phyloP scores from a whole-genome alignment of 176 grass and related monocot species.

The Olyra latifolia region DNA sequence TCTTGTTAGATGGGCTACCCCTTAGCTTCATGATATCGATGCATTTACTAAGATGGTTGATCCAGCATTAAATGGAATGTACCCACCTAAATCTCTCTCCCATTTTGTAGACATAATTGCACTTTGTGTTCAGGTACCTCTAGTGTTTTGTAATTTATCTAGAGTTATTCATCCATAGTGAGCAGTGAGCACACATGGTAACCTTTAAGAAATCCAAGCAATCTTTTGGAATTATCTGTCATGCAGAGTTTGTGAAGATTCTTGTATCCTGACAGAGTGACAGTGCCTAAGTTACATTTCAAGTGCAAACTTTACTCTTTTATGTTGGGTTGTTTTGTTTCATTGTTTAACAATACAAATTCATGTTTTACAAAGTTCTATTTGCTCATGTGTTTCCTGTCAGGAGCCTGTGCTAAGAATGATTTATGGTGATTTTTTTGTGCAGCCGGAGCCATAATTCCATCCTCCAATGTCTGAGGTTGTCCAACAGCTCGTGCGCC shows the following conservation, averaged over 20 bases:
- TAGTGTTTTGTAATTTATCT: no score
- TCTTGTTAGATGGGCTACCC: slow-evolving; percentile 93
- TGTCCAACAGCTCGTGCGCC: slow-evolving; percentile 84
- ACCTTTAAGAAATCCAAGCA: not conserved
- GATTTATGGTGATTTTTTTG: slow-evolving; percentile 13
- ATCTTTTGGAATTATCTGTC: not conserved
- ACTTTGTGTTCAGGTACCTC: no score
- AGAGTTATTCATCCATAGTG: no score
- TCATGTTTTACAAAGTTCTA: not conserved
- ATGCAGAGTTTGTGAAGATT: not conserved
- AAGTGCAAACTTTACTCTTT: not conserved
- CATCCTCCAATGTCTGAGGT: slow-evolving; percentile 96
- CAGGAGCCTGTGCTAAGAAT: slow-evolving; percentile 10
- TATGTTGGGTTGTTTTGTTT: not conserved
- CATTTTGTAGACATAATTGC: no score
- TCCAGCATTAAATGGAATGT: slow-evolving; percentile 94
- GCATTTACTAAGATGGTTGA: slow-evolving; percentile 97
- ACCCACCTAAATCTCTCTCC: slow-evolving; percentile 95
- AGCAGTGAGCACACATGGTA: no score
- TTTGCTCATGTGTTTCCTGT: not conserved
- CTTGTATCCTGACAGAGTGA: not conserved
- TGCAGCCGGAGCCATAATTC: slow-evolving; percentile 88
- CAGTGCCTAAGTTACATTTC: not conserved
- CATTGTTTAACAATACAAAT: slow-evolving; percentile 1
- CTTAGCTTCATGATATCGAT: slow-evolving; percentile 98